Base-by-base conservation (phyloP, 768 basidiomycete genomes). In the Macrolepiota dolichaula region DNA sequence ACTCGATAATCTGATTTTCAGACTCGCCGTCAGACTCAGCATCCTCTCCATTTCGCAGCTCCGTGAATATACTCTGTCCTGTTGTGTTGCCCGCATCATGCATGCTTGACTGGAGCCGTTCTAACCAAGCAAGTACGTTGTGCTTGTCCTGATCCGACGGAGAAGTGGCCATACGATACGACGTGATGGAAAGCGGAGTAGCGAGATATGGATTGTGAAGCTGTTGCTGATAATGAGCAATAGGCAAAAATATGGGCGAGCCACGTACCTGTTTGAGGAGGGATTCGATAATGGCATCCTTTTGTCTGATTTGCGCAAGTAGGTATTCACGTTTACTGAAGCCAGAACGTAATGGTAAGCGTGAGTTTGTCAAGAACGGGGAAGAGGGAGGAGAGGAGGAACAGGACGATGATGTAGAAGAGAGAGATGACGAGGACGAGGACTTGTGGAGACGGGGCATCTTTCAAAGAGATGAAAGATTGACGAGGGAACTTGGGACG, bases 291-390 rank as follows among this genome's bases (percentile, higher is more conserved):
- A 94, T 88, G 19, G 85, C 79, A 75, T 94, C 92, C 76, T 94
- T 94, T 75, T 94, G 92, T 57, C 87, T 83, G 64, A 94, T 87
- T 70, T 94, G 90, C 4, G 91, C 89, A 25, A 94, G 82, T 17
- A 94, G 79, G 69, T 92, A 92, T 68, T 94, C 92, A 61, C 91
- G 85, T 77, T 93, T 93, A 69, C 92, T 94, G 66, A 72, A 75
- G 19, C 71, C 71, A 67, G 74, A 66, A 65, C 70, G 59, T 63
- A 72, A 75, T 36, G 79, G 70, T 64, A 77, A 76, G 66, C 77
- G 75, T 50, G 77, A 74, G 72, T 71, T 63, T 55, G 71, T 64
- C 56, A 74, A 62, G 47, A 61, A 59, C 4, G 69, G 55, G 2
- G 67, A 70, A 32, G 66, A 67, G 53, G 46, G 64, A 53, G 65